These are phyloP conservation scores for Epichloe festucae DNA, from an alignment of 2,329 filamentous ascomycete species.

Conservation along the genomic window DNA sequence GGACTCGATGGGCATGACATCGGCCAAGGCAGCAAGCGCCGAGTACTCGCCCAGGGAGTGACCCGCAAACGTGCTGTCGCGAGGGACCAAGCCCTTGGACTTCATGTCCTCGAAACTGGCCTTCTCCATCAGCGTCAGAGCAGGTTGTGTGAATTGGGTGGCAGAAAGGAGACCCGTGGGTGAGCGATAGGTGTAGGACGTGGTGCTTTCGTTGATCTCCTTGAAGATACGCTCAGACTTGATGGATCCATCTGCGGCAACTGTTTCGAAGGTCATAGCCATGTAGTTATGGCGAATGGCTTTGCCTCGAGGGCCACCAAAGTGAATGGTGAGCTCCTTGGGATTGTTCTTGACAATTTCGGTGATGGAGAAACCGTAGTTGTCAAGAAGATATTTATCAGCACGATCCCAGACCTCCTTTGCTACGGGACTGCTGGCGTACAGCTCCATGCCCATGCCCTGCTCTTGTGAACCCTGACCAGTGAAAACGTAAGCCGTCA, in stretches of 20 bases:
- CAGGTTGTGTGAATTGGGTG: conserved; percentile 96
- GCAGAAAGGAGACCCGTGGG: conserved; percentile 90
- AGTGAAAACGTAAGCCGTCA: conserved; percentile 94
- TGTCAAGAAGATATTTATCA: conserved; percentile 96
- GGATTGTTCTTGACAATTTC: conserved; percentile 99
- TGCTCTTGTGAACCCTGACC: conserved; percentile 98
- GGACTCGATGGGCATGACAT: conserved; percentile 98
- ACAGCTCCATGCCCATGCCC: conserved; percentile 99
- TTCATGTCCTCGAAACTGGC: conserved; percentile 99
- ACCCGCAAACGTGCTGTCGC: conserved; percentile 93
- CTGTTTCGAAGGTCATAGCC: conserved; percentile 99
- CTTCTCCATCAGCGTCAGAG: conserved; percentile 98
- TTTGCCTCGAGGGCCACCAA: conserved; percentile 92
- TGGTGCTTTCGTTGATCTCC: conserved; percentile 83
- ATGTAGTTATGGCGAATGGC: conserved; percentile 98
- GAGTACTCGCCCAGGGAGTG: conserved; percentile 99
- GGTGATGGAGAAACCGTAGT: conserved; percentile 95
- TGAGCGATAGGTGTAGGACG: conserved; percentile 93
- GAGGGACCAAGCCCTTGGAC: conserved; percentile 86
- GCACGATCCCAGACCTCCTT: conserved; percentile 97
- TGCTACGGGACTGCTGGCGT: conserved; percentile 82
- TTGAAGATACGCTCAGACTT: conserved; percentile 99
- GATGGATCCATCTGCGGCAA: conserved; percentile 77
- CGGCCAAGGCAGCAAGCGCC: conserved; percentile 84
- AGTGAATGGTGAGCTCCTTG: conserved; percentile 96